Evolutionary conservation across 2,329 filamentous ascomycete genomes (phyloP), one percentile per base, ranked within the genome.

Genomic region (Aspergillus neoniger): DNA sequence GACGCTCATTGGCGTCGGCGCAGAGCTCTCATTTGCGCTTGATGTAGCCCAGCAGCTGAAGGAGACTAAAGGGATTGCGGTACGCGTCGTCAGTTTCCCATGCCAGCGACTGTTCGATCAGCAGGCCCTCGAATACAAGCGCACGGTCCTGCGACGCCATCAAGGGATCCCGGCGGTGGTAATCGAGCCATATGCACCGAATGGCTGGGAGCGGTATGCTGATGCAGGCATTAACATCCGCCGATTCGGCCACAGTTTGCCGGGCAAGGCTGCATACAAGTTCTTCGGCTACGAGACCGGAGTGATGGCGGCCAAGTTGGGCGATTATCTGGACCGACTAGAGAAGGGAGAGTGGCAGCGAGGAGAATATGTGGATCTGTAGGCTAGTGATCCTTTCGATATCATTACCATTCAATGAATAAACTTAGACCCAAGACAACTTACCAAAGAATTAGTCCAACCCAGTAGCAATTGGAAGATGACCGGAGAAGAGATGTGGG

Each of bases 151-250:
- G 55, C 70, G 67, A 43, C 72, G 74, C 5, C 74, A 79, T 54
- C 65, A 67, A 2, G 74, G 74, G 6, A 72, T 77, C 12, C 78
- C 79, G 2, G 72, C 73, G 4, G 77, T 84, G 4, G 78, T 82
- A 1, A 81, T 84, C 30, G 81, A 84, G 70, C 76, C 82, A 0
- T 84, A 80, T 64, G 74, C 79, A 1, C 74, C 78, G 0, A 80
- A 80, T 36, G 80, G 81, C 3, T 84, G 82, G 82, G 82, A 83
- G 67, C 68, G 81, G n/a, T 84, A 82, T 62, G 81, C 81, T 0
- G 78, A 83, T 69, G 63, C 63, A 14, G 63, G 56, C 3, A 61
- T 65, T 21, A 58, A 49, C 7, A 36, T 65, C 9, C 55, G 54
- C 4, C 58, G 59, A 6, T 65, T 65, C 12, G 63, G 63, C 10